phyloP scores from a whole-genome alignment of 371 early-diverging fungal species.

The Mucor irregularis region DNA sequence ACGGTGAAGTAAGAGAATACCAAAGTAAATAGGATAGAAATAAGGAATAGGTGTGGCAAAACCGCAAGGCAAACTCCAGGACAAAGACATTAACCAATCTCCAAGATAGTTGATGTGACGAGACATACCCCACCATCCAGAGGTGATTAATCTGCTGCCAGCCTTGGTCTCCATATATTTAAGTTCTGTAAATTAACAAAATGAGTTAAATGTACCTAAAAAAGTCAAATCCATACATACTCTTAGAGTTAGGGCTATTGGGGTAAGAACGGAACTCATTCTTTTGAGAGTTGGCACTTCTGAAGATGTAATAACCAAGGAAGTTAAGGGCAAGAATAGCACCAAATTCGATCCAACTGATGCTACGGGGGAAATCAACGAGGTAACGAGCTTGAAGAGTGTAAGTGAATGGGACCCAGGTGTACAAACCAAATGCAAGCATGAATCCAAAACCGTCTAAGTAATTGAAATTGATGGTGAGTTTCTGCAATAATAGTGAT shows the following conservation, averaged over 20 bases:
- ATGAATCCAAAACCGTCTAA: conserved; percentile 94
- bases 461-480: too few relatives aligned
- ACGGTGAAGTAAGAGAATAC: conserved; percentile 85
- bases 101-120: conserved; percentile 93
- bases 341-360: conserved; percentile 48
- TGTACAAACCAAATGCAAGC: conserved; percentile 87
- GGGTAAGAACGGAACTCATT: conserved; percentile 85
- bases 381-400: conserved; percentile 90
- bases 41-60: conserved; percentile 77
- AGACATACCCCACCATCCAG: conserved; percentile 94
- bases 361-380: conserved; percentile 63
- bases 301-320: conserved; percentile 83
- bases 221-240: conserved; percentile 31
- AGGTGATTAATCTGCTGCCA: conserved; percentile 79
- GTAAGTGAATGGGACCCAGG: conserved; percentile 93
- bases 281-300: conserved; percentile 90
- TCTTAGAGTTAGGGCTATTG: conserved; percentile 61
- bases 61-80: conserved; percentile 78
- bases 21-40: conserved; percentile 92
- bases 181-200: conserved; percentile 48
- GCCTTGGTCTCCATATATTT: conserved; percentile 81
- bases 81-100: conserved; percentile 84
- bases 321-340: conserved; percentile 61
- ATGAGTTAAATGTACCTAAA: not conserved
- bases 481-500: not conserved